These are phyloP conservation scores for Myxozyma sirexii DNA, from an alignment of 805 yeast species.

Conservation along the genomic window DNA sequence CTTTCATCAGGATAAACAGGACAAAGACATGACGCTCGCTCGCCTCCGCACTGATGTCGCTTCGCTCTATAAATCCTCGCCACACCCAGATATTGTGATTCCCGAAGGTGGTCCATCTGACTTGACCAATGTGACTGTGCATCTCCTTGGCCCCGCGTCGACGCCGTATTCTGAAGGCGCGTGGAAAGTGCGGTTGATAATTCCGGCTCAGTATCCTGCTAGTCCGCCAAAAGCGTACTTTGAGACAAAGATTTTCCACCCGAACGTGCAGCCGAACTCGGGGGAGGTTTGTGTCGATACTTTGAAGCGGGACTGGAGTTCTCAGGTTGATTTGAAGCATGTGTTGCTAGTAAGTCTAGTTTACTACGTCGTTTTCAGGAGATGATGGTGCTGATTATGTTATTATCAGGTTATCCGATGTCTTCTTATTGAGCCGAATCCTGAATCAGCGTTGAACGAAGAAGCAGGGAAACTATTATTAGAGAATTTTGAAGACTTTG, in stretches of 20 bases:
- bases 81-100: constrained; percentile 31
- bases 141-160: constrained; percentile 46
- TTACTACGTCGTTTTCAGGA: neutral
- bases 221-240: constrained; percentile 52
- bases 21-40: constrained; percentile 10
- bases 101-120: constrained; percentile 29
- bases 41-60: constrained; percentile 27
- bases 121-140: constrained; percentile 20
- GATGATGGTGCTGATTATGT: neutral
- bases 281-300: constrained; percentile 44
- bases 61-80: constrained; percentile 9
- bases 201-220: constrained; percentile 48
- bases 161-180: constrained; percentile 51
- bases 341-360: constrained; percentile 34
- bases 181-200: constrained; percentile 49
- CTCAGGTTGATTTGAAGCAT: constrained; percentile 37
- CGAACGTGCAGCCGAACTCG: constrained; percentile 40
- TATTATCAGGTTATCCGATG: constrained; percentile 38
- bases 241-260: constrained; percentile 39
- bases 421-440: constrained; percentile 41
- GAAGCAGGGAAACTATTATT: constrained; percentile 41
- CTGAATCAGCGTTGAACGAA: constrained; percentile 41
- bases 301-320: constrained; percentile 40
- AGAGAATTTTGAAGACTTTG: constrained; percentile 39
- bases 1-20: too few species aligned